Conservation (phyloP, 2,329 filamentous ascomycete species). For the Diaporthe helianthi region DNA sequence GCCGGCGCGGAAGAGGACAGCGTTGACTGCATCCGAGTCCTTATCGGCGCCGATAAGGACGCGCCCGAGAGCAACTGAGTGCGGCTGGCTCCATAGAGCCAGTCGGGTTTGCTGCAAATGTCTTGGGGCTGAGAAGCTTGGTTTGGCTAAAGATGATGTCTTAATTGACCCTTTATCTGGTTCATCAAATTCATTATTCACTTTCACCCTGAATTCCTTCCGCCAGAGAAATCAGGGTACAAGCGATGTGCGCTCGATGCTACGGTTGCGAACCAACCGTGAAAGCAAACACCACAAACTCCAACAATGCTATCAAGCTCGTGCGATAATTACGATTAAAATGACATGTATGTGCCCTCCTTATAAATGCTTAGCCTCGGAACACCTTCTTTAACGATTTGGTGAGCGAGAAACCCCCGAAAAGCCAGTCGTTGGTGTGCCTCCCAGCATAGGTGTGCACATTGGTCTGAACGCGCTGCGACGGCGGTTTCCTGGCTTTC, state of each 20-base stretch:
- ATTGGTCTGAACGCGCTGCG: conserved; percentile 21
- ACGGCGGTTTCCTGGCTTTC: conserved; percentile 8
- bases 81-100: neutral
- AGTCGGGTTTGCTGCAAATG: neutral
- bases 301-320: neutral
- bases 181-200: neutral
- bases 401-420: conserved; percentile 32
- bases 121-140: neutral
- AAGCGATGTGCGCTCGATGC: neutral
- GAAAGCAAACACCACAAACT: neutral
- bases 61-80: neutral
- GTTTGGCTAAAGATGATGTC: neutral
- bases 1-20: conserved; percentile 29
- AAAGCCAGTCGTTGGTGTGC: conserved; percentile 32
- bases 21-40: conserved; percentile 6
- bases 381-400: conserved; percentile 21
- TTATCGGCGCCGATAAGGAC: conserved; percentile 29
- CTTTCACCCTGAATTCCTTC: neutral
- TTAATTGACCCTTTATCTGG: neutral
- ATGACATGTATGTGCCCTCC: neutral
- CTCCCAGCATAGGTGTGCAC: conserved; percentile 32
- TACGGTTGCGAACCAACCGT: neutral
- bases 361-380: conserved; percentile 3
- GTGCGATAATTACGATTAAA: conserved; percentile 20
- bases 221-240: neutral